These are phyloP conservation scores for Neurospora sp. DNA, from an alignment of 495 filamentous ascomycete species.

Conservation along the genomic window DNA sequence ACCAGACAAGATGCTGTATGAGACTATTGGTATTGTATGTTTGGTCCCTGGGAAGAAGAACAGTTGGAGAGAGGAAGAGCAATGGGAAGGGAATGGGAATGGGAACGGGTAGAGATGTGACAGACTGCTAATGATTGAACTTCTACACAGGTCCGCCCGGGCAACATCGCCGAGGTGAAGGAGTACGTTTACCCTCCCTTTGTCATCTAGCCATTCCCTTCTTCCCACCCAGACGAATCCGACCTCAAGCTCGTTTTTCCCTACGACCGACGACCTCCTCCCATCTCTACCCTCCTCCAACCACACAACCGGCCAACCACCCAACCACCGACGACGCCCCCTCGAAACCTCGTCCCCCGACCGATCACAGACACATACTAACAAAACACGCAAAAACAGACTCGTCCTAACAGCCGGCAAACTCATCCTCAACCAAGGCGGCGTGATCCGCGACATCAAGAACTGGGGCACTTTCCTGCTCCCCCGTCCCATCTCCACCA, in stretches of 20 bases:
- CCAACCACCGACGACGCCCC: too few relatives aligned
- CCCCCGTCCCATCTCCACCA: slow-evolving; percentile 60
- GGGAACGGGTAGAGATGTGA: background rate
- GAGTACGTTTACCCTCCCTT: slow-evolving; percentile 50
- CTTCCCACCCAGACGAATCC: background rate
- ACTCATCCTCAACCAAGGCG: slow-evolving; percentile 71
- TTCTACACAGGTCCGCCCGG: slow-evolving; percentile 66
- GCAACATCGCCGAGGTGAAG: slow-evolving; percentile 81
- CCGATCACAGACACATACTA: background rate
- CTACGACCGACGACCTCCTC: too few relatives aligned
- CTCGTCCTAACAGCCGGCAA: slow-evolving; percentile 81
- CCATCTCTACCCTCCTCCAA: too few relatives aligned
- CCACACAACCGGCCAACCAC: too few relatives aligned
- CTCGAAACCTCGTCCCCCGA: too few relatives aligned
- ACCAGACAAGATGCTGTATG: slow-evolving; percentile 73
- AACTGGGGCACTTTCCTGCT: slow-evolving; percentile 93
- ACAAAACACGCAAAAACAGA: slow-evolving; percentile 34
- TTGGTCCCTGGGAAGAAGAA: background rate
- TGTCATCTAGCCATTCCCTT: background rate
- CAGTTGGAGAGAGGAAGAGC: too few relatives aligned
- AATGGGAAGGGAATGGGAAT: background rate
- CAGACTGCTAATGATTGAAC: slow-evolving; percentile 7
- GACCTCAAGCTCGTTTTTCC: too few relatives aligned
- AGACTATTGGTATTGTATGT: slow-evolving; percentile 87
- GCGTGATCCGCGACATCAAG: slow-evolving; percentile 81